phyloP scores from a whole-genome alignment of 1,284 basidiomycete species.

The Tranzscheliella williamsii region DNA sequence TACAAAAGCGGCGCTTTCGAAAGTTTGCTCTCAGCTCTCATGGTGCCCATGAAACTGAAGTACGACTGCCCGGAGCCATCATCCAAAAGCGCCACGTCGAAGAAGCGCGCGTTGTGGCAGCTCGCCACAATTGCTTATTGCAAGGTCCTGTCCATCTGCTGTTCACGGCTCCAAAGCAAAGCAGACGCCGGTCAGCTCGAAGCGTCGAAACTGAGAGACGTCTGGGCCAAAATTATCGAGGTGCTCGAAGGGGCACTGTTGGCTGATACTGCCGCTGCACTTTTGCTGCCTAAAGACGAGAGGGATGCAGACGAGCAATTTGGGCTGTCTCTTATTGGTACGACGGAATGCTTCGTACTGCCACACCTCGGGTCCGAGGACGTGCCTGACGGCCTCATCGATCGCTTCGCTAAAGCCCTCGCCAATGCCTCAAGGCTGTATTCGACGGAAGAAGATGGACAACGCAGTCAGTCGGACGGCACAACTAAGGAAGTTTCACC shows the following conservation, averaged over 20 bases:
- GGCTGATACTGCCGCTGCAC: slow-evolving; percentile 72
- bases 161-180: slow-evolving; percentile 24
- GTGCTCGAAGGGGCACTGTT: slow-evolving; percentile 78
- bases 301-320: slow-evolving; percentile 82
- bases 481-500: slow-evolving; percentile 41
- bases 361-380: slow-evolving; percentile 73
- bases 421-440: slow-evolving; percentile 77
- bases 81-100: slow-evolving; percentile 44
- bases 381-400: slow-evolving; percentile 75
- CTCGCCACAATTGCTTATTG: slow-evolving; percentile 38
- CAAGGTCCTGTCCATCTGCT: slow-evolving; percentile 17
- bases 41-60: slow-evolving; percentile 85
- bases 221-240: slow-evolving; percentile 85
- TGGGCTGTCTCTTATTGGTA: slow-evolving; percentile 66
- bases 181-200: slow-evolving; percentile 64
- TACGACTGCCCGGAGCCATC: slow-evolving; percentile 78
- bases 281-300: slow-evolving; percentile 66
- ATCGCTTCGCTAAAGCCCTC: slow-evolving; percentile 73
- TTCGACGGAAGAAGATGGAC: slow-evolving; percentile 8
- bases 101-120: slow-evolving; percentile 35
- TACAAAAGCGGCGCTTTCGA: slow-evolving; percentile 83
- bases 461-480: slow-evolving; percentile 4
- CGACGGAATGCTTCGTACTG: slow-evolving; percentile 74
- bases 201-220: slow-evolving; percentile 70
- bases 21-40: slow-evolving; percentile 68